These are phyloP conservation scores for Diplotaxis tenuifolia DNA, from an alignment of 345 rosid species.

Conservation along the genomic window DNA sequence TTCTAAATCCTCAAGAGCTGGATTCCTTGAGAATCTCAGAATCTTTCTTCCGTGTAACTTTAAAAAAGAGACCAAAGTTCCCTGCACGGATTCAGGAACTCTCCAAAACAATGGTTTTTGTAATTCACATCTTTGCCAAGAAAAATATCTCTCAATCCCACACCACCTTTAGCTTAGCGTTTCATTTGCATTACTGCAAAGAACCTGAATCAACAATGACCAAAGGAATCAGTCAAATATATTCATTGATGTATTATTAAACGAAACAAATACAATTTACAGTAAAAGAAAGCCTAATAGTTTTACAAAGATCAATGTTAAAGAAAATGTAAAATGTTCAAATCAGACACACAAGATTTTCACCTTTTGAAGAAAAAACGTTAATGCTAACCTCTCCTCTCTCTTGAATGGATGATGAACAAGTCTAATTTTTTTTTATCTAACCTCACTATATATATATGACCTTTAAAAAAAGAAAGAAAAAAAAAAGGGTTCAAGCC, in stretches of 20 bases:
- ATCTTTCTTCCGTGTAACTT: constrained; percentile 33
- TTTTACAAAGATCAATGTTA: background rate
- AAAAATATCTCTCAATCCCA: background rate
- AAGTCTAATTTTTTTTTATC: background rate
- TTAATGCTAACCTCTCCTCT: constrained; percentile 13
- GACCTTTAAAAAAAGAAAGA: background rate
- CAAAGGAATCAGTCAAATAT: background rate
- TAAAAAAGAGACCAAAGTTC: constrained; percentile 28
- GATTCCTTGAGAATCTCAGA: constrained; percentile 3
- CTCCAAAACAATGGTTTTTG: background rate
- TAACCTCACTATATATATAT: background rate
- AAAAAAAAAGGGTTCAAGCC: background rate
- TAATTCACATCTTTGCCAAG: constrained; percentile 35
- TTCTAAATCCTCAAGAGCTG: constrained; percentile 21
- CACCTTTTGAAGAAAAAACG: background rate
- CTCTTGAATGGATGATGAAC: constrained; percentile 21
- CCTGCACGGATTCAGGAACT: constrained; percentile 44
- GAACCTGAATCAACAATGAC: constrained; percentile 24
- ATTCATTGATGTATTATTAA: background rate
- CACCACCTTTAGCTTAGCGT: constrained; percentile 8
- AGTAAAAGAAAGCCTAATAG: background rate
- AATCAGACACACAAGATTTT: background rate
- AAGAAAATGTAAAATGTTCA: background rate
- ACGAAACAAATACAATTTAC: background rate
- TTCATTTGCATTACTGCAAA: background rate